These are phyloP conservation scores for Syncephalastrum racemosum DNA, from an alignment of 371 early-diverging fungal genomes.

Conservation along the genomic window DNA sequence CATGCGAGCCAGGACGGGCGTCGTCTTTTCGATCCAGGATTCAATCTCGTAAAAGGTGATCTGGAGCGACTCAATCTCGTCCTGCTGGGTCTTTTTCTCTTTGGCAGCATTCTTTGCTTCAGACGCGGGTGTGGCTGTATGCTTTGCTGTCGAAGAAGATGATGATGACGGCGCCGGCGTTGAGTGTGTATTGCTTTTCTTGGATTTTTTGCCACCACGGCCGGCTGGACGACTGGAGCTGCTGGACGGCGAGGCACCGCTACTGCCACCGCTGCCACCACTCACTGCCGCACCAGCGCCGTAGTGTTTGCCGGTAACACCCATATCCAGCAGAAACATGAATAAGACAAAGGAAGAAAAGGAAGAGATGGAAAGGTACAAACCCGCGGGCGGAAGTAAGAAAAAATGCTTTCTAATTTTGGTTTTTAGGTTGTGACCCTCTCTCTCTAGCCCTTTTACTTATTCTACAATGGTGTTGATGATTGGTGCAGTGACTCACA, in stretches of 20 bases:
- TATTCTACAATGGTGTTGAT: neutral
- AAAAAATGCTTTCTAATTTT: slow-evolving; percentile 11
- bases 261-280: too few species aligned
- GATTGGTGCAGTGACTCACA: neutral
- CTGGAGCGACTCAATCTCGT: slow-evolving; percentile 49
- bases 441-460: too few species aligned
- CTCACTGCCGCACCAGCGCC: neutral
- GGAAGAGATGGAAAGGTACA: neutral
- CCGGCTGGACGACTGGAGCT: slow-evolving; percentile 2
- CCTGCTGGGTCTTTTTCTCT: slow-evolving; percentile 33
- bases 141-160: slow-evolving; percentile 4
- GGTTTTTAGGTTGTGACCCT: slow-evolving; percentile 7
- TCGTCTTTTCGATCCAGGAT: slow-evolving; percentile 53
- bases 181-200: too few species aligned
- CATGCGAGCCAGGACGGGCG: slow-evolving; percentile 45
- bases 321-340: slow-evolving; percentile 19
- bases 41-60: slow-evolving; percentile 56
- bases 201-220: slow-evolving; percentile 7
- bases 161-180: neutral
- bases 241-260: neutral
- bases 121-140: neutral
- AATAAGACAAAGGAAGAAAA: neutral
- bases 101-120: slow-evolving; percentile 35
- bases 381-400: slow-evolving; percentile 4
- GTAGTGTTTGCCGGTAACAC: slow-evolving; percentile 15